Conservation (phyloP, 1,284 basidiomycete species). For the Melampsora americana region DNA sequence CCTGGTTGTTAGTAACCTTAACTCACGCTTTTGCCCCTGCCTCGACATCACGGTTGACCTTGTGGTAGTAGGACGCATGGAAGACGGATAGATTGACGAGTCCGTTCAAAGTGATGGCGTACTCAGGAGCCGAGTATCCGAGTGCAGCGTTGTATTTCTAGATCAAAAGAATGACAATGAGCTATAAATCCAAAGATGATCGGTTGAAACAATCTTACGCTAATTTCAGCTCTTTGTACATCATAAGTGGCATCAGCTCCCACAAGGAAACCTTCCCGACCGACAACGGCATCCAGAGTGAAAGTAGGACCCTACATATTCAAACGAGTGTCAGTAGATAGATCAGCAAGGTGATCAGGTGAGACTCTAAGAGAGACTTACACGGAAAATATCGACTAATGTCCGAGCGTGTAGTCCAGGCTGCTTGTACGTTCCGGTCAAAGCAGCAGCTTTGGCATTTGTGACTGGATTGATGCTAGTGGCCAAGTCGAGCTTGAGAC, state of each 20-base stretch:
- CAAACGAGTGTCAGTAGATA: no score
- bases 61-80: conserved; percentile 98
- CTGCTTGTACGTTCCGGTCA: conserved; percentile 88
- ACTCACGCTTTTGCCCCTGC: conserved; percentile 80
- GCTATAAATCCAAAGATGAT: background rate
- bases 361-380: conserved; percentile 53
- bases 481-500: conserved; percentile 89
- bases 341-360: conserved; percentile 19
- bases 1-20: background rate
- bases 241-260: conserved; percentile 97
- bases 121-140: conserved; percentile 94
- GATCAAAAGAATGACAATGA: background rate
- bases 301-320: conserved; percentile 27
- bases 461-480: conserved; percentile 80
- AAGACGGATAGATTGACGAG: conserved; percentile 92
- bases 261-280: conserved; percentile 94
- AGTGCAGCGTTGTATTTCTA: conserved; percentile 80
- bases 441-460: conserved; percentile 72
- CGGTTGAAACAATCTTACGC: conserved; percentile 50
- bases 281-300: conserved; percentile 61
- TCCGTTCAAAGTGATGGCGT: conserved; percentile 90
- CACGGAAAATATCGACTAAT: conserved; percentile 91
- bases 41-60: conserved; percentile 88
- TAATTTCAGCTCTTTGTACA: conserved; percentile 85
- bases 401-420: conserved; percentile 91